phyloP scores from a whole-genome alignment of 1,284 basidiomycete species.

The Ustilago nuda region DNA sequence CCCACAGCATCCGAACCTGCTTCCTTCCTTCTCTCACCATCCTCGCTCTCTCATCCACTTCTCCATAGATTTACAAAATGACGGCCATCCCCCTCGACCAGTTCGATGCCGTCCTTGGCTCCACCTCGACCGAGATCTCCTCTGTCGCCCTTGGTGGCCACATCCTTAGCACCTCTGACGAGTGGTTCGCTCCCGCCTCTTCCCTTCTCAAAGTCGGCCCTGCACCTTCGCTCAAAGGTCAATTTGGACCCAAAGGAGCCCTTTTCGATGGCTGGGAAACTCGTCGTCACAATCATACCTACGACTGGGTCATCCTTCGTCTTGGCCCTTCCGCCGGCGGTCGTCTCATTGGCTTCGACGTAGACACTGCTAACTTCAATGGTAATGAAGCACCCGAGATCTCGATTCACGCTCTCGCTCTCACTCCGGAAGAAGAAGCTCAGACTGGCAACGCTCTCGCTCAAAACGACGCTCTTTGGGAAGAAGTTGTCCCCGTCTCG shows the following conservation, averaged over 20 bases:
- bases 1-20: neutral
- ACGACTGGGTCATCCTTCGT: conserved; percentile 93
- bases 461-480: conserved; percentile 64
- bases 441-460: conserved; percentile 42
- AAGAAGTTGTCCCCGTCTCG: conserved; percentile 52
- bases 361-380: conserved; percentile 95
- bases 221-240: conserved; percentile 78
- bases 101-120: conserved; percentile 46
- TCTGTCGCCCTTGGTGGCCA: conserved; percentile 84
- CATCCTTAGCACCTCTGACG: conserved; percentile 85
- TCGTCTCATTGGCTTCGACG: conserved; percentile 83
- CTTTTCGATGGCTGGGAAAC: conserved; percentile 95
- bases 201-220: conserved; percentile 78
- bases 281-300: conserved; percentile 84
- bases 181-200: conserved; percentile 90
- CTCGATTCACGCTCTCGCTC: conserved; percentile 52
- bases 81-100: conserved; percentile 45
- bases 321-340: conserved; percentile 81
- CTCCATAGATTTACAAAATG: conserved; percentile 11
- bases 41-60: neutral
- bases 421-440: conserved; percentile 47
- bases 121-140: conserved; percentile 78
- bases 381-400: conserved; percentile 80
- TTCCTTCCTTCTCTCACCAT: neutral
- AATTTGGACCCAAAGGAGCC: conserved; percentile 95